Evolutionary conservation across 495 filamentous ascomycete species (phyloP).

Genomic region (Aspergillus carlsbadensis): DNA sequence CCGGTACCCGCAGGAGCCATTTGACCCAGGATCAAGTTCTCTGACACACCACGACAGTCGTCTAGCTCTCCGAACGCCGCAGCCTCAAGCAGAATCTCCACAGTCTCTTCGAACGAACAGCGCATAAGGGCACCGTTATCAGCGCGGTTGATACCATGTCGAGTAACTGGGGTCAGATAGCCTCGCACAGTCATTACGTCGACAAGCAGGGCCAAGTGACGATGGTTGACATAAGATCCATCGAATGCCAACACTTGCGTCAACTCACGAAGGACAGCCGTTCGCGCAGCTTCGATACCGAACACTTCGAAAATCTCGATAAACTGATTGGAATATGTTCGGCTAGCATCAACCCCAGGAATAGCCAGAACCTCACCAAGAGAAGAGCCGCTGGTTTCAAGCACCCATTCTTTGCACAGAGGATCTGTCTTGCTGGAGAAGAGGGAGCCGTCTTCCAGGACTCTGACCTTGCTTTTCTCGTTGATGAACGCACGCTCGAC

Average conservation of each 20-base stretch:
- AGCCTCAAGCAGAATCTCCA: slow-evolving; percentile 95
- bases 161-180: slow-evolving; percentile 89
- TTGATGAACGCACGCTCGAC: slow-evolving; percentile 92
- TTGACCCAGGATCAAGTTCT: slow-evolving; percentile 98
- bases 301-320: slow-evolving; percentile 90
- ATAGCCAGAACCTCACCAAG: slow-evolving; percentile 80
- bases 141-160: slow-evolving; percentile 96
- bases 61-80: slow-evolving; percentile 92
- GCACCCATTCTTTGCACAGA: slow-evolving; percentile 84
- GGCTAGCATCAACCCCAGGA: slow-evolving; percentile 83
- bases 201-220: slow-evolving; percentile 91
- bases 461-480: slow-evolving; percentile 63
- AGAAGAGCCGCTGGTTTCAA: slow-evolving; percentile 89
- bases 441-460: slow-evolving; percentile 65
- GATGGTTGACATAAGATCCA: slow-evolving; percentile 98
- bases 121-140: slow-evolving; percentile 98
- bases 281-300: slow-evolving; percentile 91
- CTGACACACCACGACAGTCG: slow-evolving; percentile 95
- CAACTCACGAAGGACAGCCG: slow-evolving; percentile 82
- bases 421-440: slow-evolving; percentile 66
- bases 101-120: slow-evolving; percentile 99
- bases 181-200: slow-evolving; percentile 98
- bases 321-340: slow-evolving; percentile 93
- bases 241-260: slow-evolving; percentile 91
- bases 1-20: slow-evolving; percentile 95